Conservation (phyloP, 352 stramenopile species). For the Blastocystis sp. region DNA sequence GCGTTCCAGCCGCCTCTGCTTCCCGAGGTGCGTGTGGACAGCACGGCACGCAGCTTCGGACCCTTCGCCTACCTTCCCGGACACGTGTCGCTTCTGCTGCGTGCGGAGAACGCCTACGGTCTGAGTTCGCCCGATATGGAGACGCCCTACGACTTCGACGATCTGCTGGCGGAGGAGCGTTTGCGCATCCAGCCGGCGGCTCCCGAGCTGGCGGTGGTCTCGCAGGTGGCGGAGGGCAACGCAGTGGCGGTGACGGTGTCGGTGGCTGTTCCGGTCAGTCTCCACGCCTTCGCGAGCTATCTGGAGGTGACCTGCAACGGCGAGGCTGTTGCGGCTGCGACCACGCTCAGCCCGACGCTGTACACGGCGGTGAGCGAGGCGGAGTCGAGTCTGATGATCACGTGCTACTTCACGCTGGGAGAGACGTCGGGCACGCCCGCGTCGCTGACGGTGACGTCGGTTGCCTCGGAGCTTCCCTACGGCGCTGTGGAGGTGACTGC, state of each 20-base stretch:
- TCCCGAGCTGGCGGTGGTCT: not conserved
- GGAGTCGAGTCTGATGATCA: not conserved
- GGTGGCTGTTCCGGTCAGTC: not conserved
- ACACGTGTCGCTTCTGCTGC: conserved; percentile 14
- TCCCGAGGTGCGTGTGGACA: conserved; percentile 27
- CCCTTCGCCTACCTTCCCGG: conserved; percentile 2
- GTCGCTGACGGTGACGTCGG: not conserved
- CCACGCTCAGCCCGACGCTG: not conserved
- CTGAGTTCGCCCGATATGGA: conserved; percentile 40
- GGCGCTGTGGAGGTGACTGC: not conserved
- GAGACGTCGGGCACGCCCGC: not conserved
- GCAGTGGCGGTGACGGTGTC: not conserved
- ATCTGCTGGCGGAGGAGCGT: not conserved
- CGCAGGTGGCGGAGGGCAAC: not conserved
- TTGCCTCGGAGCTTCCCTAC: not conserved
- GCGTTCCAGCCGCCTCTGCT: conserved; percentile 44
- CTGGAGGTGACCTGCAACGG: conserved; percentile 22
- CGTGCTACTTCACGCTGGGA: not conserved
- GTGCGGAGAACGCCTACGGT: conserved; percentile 36
- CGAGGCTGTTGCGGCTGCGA: not conserved
- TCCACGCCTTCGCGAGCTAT: not conserved
- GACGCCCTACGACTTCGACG: conserved; percentile 22
- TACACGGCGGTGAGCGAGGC: not conserved
- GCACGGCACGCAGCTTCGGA: not conserved
- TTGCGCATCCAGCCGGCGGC: not conserved